phyloP scores from a whole-genome alignment of 129 eudicot genomes.

The Gnaphalium uliginosum region DNA sequence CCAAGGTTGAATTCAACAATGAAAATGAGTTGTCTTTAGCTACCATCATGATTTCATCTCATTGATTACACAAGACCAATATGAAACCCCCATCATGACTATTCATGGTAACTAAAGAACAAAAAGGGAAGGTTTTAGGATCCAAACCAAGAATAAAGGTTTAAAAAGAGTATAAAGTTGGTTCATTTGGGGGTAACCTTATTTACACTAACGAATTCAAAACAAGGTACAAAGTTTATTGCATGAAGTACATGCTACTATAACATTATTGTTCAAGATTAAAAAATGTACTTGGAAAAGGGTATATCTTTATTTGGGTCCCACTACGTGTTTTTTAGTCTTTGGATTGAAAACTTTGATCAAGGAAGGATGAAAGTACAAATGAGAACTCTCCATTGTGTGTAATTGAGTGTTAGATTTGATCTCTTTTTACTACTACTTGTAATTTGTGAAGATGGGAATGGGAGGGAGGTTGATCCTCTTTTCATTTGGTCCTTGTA shows the following conservation, averaged over 20 bases:
- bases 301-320: conserved; percentile 30
- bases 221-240: conserved; percentile 14
- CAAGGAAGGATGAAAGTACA: conserved; percentile 32
- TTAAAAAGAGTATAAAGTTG: conserved; percentile 18
- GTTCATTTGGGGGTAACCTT: conserved; percentile 18
- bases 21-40: conserved; percentile 32
- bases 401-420: conserved; percentile 40
- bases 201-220: conserved; percentile 9
- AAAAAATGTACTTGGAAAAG: conserved; percentile 19
- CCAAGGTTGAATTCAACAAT: conserved; percentile 41
- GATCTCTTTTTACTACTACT: conserved; percentile 34
- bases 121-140: conserved; percentile 45
- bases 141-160: conserved; percentile 34
- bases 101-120: conserved; percentile 34
- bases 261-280: conserved; percentile 20
- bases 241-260: conserved; percentile 22
- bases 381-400: conserved; percentile 32
- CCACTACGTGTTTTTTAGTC: conserved; percentile 32
- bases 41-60: conserved; percentile 34
- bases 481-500: conserved; percentile 43
- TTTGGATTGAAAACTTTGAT: conserved; percentile 42
- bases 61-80: conserved; percentile 32
- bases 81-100: conserved; percentile 31
- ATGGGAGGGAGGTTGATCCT: conserved; percentile 33
- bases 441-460: conserved; percentile 35